Conservation (phyloP, 2,329 filamentous ascomycete species). For the Colletotrichum simmondsii region DNA sequence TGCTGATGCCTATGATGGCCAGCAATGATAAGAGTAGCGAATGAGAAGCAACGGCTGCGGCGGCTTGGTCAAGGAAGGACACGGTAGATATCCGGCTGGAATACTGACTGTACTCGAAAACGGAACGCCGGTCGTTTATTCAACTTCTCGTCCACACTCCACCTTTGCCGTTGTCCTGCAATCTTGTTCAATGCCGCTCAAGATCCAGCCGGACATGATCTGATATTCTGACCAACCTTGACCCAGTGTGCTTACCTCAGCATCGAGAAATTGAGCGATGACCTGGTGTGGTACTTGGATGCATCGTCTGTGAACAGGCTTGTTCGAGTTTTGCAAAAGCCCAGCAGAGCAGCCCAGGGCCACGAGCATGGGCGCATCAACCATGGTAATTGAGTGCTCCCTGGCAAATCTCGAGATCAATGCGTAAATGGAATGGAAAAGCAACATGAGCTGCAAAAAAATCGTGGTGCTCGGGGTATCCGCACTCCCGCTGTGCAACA, state of each 20-base stretch:
- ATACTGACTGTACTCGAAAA: neutral
- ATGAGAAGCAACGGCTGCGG: neutral
- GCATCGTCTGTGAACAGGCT: neutral
- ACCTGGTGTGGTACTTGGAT: neutral
- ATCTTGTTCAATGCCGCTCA: slow-evolving; percentile 11
- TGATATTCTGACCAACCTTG: slow-evolving; percentile 7
- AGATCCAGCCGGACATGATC: neutral
- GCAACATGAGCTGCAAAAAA: neutral
- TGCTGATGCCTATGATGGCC: neutral
- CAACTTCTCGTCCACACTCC: neutral
- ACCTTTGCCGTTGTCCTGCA: slow-evolving; percentile 14
- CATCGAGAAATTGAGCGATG: neutral
- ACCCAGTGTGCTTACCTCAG: neutral
- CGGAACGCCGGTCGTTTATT: neutral
- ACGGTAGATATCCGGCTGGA: too few relatives aligned
- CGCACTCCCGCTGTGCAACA: neutral
- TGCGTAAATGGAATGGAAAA: slow-evolving; percentile 6
- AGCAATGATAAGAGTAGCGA: neutral
- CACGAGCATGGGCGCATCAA: slow-evolving; percentile 12
- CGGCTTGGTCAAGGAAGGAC: neutral
- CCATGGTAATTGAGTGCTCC: neutral
- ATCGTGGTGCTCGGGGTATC: neutral
- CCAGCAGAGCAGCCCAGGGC: neutral
- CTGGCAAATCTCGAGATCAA: slow-evolving; percentile 16
- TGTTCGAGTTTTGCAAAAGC: neutral